Evolutionary conservation across 495 filamentous ascomycete species (phyloP).

Genomic region (Neurospora sp.): DNA sequence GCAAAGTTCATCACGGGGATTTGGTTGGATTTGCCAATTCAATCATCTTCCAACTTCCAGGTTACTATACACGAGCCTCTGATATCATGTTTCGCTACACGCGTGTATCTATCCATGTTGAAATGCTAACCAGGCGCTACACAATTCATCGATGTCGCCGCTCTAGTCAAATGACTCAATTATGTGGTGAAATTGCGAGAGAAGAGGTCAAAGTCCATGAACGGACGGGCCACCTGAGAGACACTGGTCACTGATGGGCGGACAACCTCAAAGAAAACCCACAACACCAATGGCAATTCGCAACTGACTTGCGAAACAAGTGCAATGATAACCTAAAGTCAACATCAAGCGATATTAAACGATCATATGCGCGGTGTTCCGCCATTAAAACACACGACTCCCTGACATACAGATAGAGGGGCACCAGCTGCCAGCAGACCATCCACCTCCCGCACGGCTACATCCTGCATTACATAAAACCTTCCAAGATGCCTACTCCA

Average conservation of each 20-base stretch:
- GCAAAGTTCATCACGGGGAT: background rate
- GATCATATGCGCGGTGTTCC: background rate
- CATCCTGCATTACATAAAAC: background rate
- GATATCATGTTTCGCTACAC: background rate
- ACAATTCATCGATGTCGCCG: background rate
- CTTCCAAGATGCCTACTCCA: background rate
- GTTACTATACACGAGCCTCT: background rate
- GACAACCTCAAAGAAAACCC: background rate
- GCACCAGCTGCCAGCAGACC: background rate
- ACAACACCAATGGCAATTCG: background rate
- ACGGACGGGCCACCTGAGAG: background rate
- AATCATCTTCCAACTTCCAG: background rate
- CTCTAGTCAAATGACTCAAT: background rate
- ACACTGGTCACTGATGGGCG: background rate
- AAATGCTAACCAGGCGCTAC: background rate
- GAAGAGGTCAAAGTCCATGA: background rate
- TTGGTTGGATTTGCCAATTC: background rate
- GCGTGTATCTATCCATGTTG: background rate
- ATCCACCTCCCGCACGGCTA: background rate
- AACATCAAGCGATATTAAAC: background rate
- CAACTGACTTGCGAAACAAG: background rate
- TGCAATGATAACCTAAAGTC: background rate
- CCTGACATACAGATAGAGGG: background rate
- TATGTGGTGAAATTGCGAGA: background rate
- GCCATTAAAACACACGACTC: background rate